Conservation (phyloP, 169 alveolate genomes). For the Plasmodium billcollinsi region DNA sequence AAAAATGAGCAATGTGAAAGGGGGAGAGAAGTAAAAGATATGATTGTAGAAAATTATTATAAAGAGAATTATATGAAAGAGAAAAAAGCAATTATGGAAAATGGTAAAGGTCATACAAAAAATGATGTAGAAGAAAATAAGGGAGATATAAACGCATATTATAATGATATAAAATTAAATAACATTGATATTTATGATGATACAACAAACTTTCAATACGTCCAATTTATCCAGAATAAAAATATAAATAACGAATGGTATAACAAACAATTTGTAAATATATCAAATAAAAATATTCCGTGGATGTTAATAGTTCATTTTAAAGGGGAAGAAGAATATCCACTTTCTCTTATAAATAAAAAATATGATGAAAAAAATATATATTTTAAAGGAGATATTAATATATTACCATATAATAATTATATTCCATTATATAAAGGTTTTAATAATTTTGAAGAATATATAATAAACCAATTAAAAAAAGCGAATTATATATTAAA, state of each 20-base stretch:
- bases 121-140: no score
- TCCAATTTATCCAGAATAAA: slow-evolving; percentile 17
- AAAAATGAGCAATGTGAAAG: no score
- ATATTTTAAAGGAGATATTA: slow-evolving; percentile 10
- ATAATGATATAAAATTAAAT: no score
- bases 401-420: slow-evolving; percentile 39
- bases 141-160: no score
- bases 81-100: no score
- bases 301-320: slow-evolving; percentile 48
- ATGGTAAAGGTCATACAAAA: no score
- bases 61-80: no score
- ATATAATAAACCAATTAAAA: slow-evolving; percentile 29
- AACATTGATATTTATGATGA: no score
- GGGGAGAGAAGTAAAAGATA: no score
- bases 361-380: slow-evolving; percentile 1
- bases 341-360: slow-evolving; percentile 3
- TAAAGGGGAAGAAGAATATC: slow-evolving; percentile 52
- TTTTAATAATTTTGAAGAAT: slow-evolving; percentile 46
- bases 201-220: neutral
- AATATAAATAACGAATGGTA: slow-evolving; percentile 56
- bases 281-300: slow-evolving; percentile 61
- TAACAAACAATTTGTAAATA: slow-evolving; percentile 27
- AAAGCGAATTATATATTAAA: slow-evolving; percentile 42
- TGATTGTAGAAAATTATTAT: no score
- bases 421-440: slow-evolving; percentile 69